Conservation (phyloP, 306 rosid genomes). For the Prosopis cineraria region DNA sequence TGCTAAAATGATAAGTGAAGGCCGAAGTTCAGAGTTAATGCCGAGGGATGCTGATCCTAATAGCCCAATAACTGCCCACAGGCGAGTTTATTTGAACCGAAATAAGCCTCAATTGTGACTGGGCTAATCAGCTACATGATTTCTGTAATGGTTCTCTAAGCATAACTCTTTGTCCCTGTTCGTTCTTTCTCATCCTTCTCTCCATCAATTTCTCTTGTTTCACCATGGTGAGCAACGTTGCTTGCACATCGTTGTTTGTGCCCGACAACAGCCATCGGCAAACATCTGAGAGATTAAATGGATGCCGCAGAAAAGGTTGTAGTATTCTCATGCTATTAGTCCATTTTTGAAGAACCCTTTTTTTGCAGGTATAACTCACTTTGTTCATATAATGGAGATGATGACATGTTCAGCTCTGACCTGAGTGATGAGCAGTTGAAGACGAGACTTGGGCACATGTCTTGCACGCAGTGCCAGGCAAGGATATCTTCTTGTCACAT, state of each 20-base stretch:
- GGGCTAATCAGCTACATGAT: not conserved
- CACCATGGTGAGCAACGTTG: no score
- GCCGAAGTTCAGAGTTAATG: slow-evolving; percentile 75
- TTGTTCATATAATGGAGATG: slow-evolving; percentile 90
- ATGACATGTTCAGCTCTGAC: slow-evolving; percentile 97
- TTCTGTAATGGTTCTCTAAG: slow-evolving; percentile 7
- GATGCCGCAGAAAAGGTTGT: slow-evolving; percentile 12
- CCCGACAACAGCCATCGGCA: not conserved
- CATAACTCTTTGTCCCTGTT: not conserved
- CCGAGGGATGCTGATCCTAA: slow-evolving; percentile 75
- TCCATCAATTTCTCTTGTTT: not conserved
- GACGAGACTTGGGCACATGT: slow-evolving; percentile 88
- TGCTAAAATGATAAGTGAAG: slow-evolving; percentile 86
- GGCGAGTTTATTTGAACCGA: slow-evolving; percentile 55
- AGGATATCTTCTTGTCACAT: slow-evolving; percentile 19
- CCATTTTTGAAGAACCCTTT: slow-evolving; percentile 16
- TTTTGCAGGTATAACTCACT: slow-evolving; percentile 88
- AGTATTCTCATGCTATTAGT: slow-evolving; percentile 8
- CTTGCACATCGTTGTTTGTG: no score
- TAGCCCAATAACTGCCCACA: slow-evolving; percentile 83
- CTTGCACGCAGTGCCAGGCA: slow-evolving; percentile 87
- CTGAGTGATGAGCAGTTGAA: slow-evolving; percentile 91
- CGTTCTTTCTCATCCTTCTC: not conserved
- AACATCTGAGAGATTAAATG: no score
- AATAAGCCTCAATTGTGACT: not conserved